A percentile compares a stretch with the other conserved stretches of the same genome.
phyloP scores from a whole-genome alignment of 495 filamentous ascomycete species.

The Elasticomyces elasticus region DNA sequence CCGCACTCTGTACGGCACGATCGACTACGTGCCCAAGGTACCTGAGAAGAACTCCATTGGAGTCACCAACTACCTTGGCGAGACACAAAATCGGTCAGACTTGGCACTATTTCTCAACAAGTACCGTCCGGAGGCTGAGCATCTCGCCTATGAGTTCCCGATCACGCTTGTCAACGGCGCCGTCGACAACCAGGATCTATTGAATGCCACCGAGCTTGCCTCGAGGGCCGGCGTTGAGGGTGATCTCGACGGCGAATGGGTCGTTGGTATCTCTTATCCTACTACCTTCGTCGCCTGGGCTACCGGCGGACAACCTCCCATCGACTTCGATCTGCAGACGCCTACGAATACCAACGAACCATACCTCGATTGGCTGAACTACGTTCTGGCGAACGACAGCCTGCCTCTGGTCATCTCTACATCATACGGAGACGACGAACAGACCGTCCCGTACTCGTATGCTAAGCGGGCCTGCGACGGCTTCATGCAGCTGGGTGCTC shows the following conservation, averaged over 20 bases:
- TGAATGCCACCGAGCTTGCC: slow-evolving; percentile 25
- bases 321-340: slow-evolving; percentile 28
- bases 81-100: slow-evolving; percentile 42
- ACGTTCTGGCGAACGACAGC: slow-evolving; percentile 24
- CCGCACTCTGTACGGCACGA: slow-evolving; percentile 45
- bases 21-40: slow-evolving; percentile 38
- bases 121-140: slow-evolving; percentile 40
- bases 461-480: slow-evolving; percentile 28
- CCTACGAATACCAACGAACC: slow-evolving; percentile 33
- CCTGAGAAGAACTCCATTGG: slow-evolving; percentile 38
- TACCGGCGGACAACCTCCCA: slow-evolving; percentile 32
- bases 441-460: slow-evolving; percentile 29
- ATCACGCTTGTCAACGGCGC: slow-evolving; percentile 36
- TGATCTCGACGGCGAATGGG: slow-evolving; percentile 38
- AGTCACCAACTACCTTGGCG: slow-evolving; percentile 42
- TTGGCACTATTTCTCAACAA: slow-evolving; percentile 39
- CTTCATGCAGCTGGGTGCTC: slow-evolving; percentile 30
- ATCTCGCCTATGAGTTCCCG: slow-evolving; percentile 35
- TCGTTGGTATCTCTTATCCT: slow-evolving; percentile 29
- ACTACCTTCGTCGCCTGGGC: slow-evolving; percentile 24
- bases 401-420: slow-evolving; percentile 32
- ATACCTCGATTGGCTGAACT: slow-evolving; percentile 29
- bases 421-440: slow-evolving; percentile 36
- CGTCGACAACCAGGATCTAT: slow-evolving; percentile 31
- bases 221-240: slow-evolving; percentile 30